Evolutionary conservation across 2,329 filamentous ascomycete genomes (phyloP), one percentile per base, ranked within the genome.

Genomic region (Stachybotrys chartarum): DNA sequence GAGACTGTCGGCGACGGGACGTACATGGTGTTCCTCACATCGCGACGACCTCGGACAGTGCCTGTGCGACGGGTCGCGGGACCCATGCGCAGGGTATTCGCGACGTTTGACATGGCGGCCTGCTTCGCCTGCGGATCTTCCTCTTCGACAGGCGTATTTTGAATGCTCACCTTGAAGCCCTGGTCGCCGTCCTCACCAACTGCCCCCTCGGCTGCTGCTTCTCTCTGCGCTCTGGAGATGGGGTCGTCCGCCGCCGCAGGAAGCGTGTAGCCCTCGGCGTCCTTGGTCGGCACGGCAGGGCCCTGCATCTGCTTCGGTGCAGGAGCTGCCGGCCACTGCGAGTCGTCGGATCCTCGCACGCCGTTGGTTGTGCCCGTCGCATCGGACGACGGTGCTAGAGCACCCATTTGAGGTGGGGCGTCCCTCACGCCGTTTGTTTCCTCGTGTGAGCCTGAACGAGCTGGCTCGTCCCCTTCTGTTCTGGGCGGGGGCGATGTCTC

Each of bases 11-110:
- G 60, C 4, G 73, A 68, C 10, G 90, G 87, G 59, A 92, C 79
- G 66, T 94, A 93, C 54, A 96, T 86, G 1, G 92, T 97, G 71
- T 96, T 96, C 57, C 93, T 84, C 59, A 95, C 90, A 68, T 97
- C 93, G 67, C 94, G 83, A 58, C 94, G 87, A 53, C 94, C 94
- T 61, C 94, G 84, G 16, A 96, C 77, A 14, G 91, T 97, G 50
- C 89, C 87, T 14, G 82, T 75, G 64, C 85, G 88, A 30, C 88
- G 83, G 55, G 82, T 81, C 18, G 91, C 84, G 55, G 85, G 81
- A 30, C 84, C 78, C 64, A 79, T 72, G 55, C 86, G 85, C 44
- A 95, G 74, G 2, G 86, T 88, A 63, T 86, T 90, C 32, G 86
- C 85, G 51, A 94, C 85, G 63, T 81, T 91, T 3, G 88, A 87